phyloP scores from a whole-genome alignment of 495 filamentous ascomycete genomes.

The Trichocladium antarcticum region DNA sequence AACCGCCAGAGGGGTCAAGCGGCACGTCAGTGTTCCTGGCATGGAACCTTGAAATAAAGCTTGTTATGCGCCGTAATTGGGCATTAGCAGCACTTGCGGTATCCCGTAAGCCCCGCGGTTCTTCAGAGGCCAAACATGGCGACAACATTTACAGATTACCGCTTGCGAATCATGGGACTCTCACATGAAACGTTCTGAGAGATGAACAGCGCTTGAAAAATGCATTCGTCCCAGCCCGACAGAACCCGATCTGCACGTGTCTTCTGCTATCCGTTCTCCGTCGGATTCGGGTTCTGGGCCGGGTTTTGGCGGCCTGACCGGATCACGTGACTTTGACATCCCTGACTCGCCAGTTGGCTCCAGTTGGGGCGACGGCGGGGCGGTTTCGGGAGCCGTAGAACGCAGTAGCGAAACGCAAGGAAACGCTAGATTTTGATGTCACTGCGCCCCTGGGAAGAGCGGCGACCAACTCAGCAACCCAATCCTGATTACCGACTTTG shows the following conservation, averaged over 20 bases:
- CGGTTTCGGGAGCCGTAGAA: constrained; percentile 5
- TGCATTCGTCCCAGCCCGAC: background rate
- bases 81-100: no score
- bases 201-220: no score
- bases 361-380: constrained; percentile 7
- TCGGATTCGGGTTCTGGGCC: background rate
- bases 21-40: no score
- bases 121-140: no score
- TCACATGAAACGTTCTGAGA: no score
- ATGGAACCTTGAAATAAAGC: no score
- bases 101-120: no score
- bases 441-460: constrained; percentile 12
- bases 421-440: constrained; percentile 19
- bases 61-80: no score
- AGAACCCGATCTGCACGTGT: background rate
- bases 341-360: constrained; percentile 11
- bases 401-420: background rate
- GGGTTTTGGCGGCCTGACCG: background rate
- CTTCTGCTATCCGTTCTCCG: background rate
- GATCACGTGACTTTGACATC: constrained; percentile 10
- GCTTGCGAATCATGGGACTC: background rate
- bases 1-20: no score
- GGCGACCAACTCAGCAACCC: background rate
- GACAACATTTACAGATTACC: no score
- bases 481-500: background rate